Evolutionary conservation across 2,329 filamentous ascomycete species (phyloP), one percentile per base, ranked within the genome.

Genomic region (Talaromyces sp.): DNA sequence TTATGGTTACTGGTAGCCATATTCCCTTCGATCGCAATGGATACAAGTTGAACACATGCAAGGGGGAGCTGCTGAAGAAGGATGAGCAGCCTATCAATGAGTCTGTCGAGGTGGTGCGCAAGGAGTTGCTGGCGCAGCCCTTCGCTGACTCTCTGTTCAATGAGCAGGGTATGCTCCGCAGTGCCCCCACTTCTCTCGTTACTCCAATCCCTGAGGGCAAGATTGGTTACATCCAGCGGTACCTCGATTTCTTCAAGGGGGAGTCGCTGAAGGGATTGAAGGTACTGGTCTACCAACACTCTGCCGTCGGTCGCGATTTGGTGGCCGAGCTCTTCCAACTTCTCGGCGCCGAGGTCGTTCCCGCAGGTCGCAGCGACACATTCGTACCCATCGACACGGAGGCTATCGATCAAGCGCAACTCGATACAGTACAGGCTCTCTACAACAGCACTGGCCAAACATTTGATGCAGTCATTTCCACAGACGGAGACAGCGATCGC

Each of bases 11-110:
- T 3, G 67, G 68, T 4, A 70, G 68, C 48, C 68, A 70, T 44
- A 70, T 70, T 40, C 68, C 68, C 6, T 70, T 70, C 42, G 65
- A 70, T 48, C 68, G 68, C 19, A 70, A 70, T 52, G 67, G 68
- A 11, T 70, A 70, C 51, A 70, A 70, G 43, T 57, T 70, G 37
- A 70, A 70, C 46, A 70, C 67, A 16, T 69, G 62, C 22, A 61
- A 63, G 42, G 68, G 68, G 0, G 68, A 70, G 53, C 61, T 70
- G 19, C 49, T 70, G 58, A 70, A 70, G 52, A 63, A 65, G 53
- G 57, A 69, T 30, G 67, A 71, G 47, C 58, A 65, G 44, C 67
- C 64, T 5, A 70, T 71, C 47, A 68, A 68, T 42, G 52, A 63
- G 16, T 54, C 55, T n/a, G 66, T 71, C 11, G 60, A 57, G 35